phyloP scores from a whole-genome alignment of 2,329 filamentous ascomycete species.

The Colletotrichum karsti region DNA sequence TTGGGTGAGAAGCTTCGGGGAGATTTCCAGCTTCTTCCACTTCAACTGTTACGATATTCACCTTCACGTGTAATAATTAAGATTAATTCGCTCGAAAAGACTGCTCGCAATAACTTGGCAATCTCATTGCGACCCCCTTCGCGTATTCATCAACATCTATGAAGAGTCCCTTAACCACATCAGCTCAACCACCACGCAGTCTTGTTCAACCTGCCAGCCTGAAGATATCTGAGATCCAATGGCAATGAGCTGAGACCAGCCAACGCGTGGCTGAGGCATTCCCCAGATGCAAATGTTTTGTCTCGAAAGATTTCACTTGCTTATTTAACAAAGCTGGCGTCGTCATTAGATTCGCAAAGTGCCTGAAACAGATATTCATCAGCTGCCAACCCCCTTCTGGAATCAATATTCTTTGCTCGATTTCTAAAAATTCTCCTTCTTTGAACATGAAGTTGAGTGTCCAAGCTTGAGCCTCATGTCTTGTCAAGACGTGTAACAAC shows the following conservation, averaged over 20 bases:
- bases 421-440: neutral
- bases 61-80: conserved; percentile 26
- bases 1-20: neutral
- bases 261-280: neutral
- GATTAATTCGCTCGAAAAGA: neutral
- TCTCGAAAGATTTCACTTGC: neutral
- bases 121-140: rapidly evolving
- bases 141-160: too few relatives aligned
- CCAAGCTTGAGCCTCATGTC: neutral
- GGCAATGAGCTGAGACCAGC: neutral
- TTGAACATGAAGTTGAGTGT: too few relatives aligned
- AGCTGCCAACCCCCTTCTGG: neutral
- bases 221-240: neutral
- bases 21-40: neutral
- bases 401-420: neutral
- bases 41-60: conserved; percentile 11
- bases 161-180: too few relatives aligned
- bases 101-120: neutral
- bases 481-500: neutral
- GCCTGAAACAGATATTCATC: neutral
- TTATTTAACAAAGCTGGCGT: neutral
- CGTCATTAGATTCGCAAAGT: neutral
- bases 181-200: too few relatives aligned
- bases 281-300: neutral
- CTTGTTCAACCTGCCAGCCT: too few relatives aligned